phyloP scores from a whole-genome alignment of 75 land plant species.

The Gnetum montanum region DNA sequence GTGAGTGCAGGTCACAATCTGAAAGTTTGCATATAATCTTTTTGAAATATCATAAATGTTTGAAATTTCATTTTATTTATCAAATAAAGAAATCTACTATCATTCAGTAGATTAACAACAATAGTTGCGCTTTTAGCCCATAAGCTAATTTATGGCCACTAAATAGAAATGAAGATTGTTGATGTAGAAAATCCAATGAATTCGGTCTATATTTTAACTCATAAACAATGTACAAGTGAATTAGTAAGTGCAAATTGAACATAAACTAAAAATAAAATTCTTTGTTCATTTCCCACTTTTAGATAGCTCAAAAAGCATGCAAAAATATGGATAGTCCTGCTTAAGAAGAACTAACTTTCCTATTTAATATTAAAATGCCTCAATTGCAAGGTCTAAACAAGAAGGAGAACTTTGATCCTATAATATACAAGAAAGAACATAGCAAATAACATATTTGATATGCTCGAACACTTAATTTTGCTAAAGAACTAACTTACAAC shows the following conservation, averaged over 20 bases:
- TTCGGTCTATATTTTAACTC: conserved; percentile 66
- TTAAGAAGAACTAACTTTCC: too few relatives aligned
- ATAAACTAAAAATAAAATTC: too few relatives aligned
- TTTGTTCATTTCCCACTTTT: too few relatives aligned
- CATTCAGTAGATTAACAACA: conserved; percentile 25
- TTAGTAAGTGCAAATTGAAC: conserved; percentile 42
- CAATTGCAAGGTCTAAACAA: conserved; percentile 59
- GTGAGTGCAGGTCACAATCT: conserved; percentile 42
- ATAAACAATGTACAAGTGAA: conserved; percentile 60
- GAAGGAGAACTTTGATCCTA: conserved; percentile 35
- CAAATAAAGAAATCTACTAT: conserved; percentile 22
- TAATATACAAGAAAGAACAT: conserved; percentile 5
- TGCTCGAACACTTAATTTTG: too few relatives aligned
- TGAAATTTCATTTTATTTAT: too few relatives aligned
- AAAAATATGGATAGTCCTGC: too few relatives aligned
- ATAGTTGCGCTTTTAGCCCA: conserved; percentile 28
- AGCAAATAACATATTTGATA: neutral
- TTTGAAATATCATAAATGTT: too few relatives aligned
- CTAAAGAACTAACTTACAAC: too few relatives aligned
- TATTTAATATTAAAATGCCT: too few relatives aligned
- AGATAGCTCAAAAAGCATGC: neutral
- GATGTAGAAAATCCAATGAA: conserved; percentile 25
- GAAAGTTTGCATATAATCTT: too few relatives aligned
- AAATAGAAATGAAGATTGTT: conserved; percentile 17
- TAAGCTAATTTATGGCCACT: conserved; percentile 17